Evolutionary conservation across 257 asterid species (phyloP), one percentile per base, ranked within the genome.

Genomic region (Orobanche coerulescens): DNA sequence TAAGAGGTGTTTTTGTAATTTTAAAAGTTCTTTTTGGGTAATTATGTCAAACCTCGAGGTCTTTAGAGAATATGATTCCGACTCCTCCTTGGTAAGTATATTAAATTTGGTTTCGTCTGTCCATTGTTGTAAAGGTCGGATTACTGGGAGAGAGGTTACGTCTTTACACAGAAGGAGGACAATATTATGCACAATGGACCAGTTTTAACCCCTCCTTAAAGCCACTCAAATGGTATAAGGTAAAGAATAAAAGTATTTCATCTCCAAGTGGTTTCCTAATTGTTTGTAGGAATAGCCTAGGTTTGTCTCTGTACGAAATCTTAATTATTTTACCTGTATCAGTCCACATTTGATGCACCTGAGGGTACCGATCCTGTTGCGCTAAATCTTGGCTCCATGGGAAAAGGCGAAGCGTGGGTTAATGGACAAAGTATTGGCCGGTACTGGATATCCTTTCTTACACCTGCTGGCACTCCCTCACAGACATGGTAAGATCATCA

Each of bases 181-280:
- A 90, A 33, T 67, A 15, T 23, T 13, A 24, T 0, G 80, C 36
- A 62, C 42, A 69, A 43, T 91, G 98, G 98, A 73, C 49, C 66
- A 63, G 48, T 8, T 66, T 72, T 22, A 52, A 39, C 64, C 64
- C 78, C 14, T 69, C 82, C 30, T 53, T 81, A 49, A 84, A 73
- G 74, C 79, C 84, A 24, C 86, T 91, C 47, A 88, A 81, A 63
- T 91, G 98, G 98, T 91, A 85, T 47, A 88, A 87, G 95, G 97
- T 87, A 75, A 75, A n/a, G 65, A 6, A 34, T 39, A 31, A 1
- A 53, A 28, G 34, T 56, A 24, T 49, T 36, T 19, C n/a, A n/a
- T 24, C 43, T 20, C 36, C 40, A 20, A 23, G 7, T 14, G 31
- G n/a, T 44, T 39, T 42, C 59, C 61, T 14, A 46, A 11, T 44